Base-by-base conservation (phyloP, 768 basidiomycete species). In the Mycena latifolia region DNA sequence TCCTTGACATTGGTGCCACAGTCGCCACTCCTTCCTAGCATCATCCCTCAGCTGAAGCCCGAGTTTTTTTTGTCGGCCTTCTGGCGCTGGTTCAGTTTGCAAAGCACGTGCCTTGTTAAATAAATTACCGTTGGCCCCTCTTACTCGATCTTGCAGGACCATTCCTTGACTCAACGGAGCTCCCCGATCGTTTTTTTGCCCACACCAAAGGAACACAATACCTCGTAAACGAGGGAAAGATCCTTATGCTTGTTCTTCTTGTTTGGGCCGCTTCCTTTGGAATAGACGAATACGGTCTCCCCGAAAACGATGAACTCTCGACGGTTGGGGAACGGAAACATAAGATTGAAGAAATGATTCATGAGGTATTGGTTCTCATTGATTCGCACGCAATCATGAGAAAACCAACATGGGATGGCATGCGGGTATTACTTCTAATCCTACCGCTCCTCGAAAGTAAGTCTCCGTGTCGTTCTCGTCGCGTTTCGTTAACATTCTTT, bases 251-350 rank as follows among this genome's bases (percentile, higher is more conserved):
- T 84, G 78, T 93, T 29, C 83, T 97, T 22, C 93, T 93, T 47
- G 88, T 92, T 25, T 98, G 95, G 95, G 96, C 94, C 0, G 87
- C 90, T 5, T 94, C 93, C 39, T 96, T 94, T 75, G 96, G 96
- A 43, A 80, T 97, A 48, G 88, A 96, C 75, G 93, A 95, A 71
- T 84, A 82, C 46, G 96, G 95, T 37, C 73, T 85, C 20, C 88
- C 90, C 22, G 77, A 80, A 47, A 64, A 65, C 28, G 77, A 79
- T n/a, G 71, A 74, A 41, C 54, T 63, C 37, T 55, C 61, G 33
- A 56, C 61, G 20, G 65, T 70, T 25, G 78, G 78, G 53, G 79
- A 80, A 57, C 85, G 86, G 69, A 82, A 87, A 72, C 84, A 85
- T 53, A 82, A 79, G 33, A 87, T 88, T 39, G 88, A 91, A 51